A percentile compares a stretch with the other conserved stretches of the same genome.
phyloP scores from a whole-genome alignment of 495 filamentous ascomycete species.

The Talaromyces wortmannii region DNA sequence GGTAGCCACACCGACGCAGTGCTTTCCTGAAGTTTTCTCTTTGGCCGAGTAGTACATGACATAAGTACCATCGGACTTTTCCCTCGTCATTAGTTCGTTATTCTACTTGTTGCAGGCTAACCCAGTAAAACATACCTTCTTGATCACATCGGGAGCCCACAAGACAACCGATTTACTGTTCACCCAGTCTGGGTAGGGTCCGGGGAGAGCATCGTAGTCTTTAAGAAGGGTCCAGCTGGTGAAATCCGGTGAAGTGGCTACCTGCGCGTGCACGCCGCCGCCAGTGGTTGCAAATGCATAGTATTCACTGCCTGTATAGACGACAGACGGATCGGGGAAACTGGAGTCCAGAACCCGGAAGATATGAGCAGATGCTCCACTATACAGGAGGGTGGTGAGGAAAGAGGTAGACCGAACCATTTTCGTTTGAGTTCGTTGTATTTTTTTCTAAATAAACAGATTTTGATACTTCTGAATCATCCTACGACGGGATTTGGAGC shows the following conservation, averaged over 20 bases:
- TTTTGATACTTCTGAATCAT: too few species aligned
- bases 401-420: too few species aligned
- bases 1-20: constrained; percentile 49
- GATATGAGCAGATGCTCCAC: not conserved
- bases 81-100: not conserved
- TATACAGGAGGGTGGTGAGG: not conserved
- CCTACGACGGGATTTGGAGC: too few species aligned
- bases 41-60: constrained; percentile 53
- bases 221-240: constrained; percentile 19
- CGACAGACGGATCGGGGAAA: constrained; percentile 26
- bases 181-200: constrained; percentile 15
- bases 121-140: constrained; percentile 14
- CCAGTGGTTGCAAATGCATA: constrained; percentile 27
- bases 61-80: constrained; percentile 23
- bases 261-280: constrained; percentile 9
- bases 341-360: constrained; percentile 1
- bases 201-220: constrained; percentile 21
- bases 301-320: constrained; percentile 22
- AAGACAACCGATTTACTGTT: constrained; percentile 8
- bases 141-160: constrained; percentile 29
- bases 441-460: too few species aligned
- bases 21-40: constrained; percentile 27
- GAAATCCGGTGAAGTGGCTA: constrained; percentile 23
- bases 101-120: not conserved
- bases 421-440: too few species aligned